A percentile compares a stretch with the other conserved stretches of the same genome.
Evolutionary conservation across 1,284 basidiomycete genomes (phyloP).

Genomic region (Mycena citricolor): DNA sequence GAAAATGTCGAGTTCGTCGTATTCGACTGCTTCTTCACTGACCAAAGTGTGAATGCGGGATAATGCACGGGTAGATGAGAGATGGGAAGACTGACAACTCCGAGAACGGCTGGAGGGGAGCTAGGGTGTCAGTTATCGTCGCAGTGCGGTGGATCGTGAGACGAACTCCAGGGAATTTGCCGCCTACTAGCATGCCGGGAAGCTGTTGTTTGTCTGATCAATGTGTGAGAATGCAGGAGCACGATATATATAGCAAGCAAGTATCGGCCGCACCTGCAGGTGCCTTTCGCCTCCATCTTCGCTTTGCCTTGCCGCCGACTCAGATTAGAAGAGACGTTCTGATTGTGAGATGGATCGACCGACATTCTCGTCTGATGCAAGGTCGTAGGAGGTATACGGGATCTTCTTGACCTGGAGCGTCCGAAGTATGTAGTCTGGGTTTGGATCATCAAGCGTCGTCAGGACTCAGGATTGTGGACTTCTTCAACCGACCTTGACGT

Average conservation of each 20-base stretch:
- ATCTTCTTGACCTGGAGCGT: slow-evolving; percentile 83
- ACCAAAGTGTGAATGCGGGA: slow-evolving; percentile 5
- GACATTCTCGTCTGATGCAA: slow-evolving; percentile 71
- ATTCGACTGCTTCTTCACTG: slow-evolving; percentile 82
- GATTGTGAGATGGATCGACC: slow-evolving; percentile 32
- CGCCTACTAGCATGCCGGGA: slow-evolving; percentile 76
- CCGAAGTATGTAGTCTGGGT: slow-evolving; percentile 67
- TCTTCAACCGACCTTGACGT: slow-evolving; percentile 56
- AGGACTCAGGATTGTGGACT: slow-evolving; percentile 3
- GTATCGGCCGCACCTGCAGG: slow-evolving; percentile 64
- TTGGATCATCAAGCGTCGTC: slow-evolving; percentile 3
- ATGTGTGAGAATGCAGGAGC: not conserved
- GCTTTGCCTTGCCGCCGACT: too few species aligned
- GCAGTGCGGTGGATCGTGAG: slow-evolving; percentile 15
- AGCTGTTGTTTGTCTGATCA: slow-evolving; percentile 71
- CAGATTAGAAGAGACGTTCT: too few species aligned
- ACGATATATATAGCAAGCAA: not conserved
- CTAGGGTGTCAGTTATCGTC: slow-evolving; percentile 32
- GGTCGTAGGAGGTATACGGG: slow-evolving; percentile 73
- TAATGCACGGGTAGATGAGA: too few species aligned
- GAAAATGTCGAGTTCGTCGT: slow-evolving; percentile 65
- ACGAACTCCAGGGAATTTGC: slow-evolving; percentile 51
- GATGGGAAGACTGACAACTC: slow-evolving; percentile 47
- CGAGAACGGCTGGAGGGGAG: slow-evolving; percentile 44
- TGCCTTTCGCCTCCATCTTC: slow-evolving; percentile 75